These are phyloP conservation scores for Colletotrichum acutatum DNA, from an alignment of 2,329 filamentous ascomycete species.

Conservation along the genomic window DNA sequence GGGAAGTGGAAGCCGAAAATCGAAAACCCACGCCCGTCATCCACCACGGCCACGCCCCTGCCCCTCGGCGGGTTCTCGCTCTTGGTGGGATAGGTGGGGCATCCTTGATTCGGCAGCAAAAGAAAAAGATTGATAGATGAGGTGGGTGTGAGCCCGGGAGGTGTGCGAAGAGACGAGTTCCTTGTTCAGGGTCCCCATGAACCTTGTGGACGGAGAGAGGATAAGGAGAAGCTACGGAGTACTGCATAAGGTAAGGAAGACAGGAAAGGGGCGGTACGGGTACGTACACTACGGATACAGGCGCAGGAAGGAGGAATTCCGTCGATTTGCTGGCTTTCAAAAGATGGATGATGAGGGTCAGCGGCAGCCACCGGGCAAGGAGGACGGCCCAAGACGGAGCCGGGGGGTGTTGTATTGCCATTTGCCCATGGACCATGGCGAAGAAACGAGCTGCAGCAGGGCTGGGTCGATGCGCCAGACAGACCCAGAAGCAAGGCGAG, in stretches of 20 bases:
- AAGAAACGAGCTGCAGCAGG: constrained; percentile 13
- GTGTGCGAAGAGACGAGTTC: constrained; percentile 9
- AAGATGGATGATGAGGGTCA: constrained; percentile 23
- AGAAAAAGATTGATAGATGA: background rate
- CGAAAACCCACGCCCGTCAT: background rate
- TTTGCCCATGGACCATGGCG: constrained; percentile 4
- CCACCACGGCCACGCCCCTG: background rate
- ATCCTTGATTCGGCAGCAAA: constrained; percentile 14
- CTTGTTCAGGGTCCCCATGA: constrained; percentile 34
- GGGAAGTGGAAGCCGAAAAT: background rate
- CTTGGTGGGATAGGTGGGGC: constrained; percentile 20
- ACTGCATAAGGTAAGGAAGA: background rate
- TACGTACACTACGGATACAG: background rate
- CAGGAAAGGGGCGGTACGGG: constrained; percentile 6
- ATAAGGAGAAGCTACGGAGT: constrained; percentile 9
- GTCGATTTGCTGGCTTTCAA: background rate
- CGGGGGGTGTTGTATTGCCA: background rate
- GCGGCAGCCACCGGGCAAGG: constrained; percentile 27
- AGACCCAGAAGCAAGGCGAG: background rate
- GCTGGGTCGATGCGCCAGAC: constrained; percentile 15
- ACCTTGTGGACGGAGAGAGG: constrained; percentile 26
- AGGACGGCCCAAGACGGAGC: constrained; percentile 23
- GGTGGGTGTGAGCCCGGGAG: background rate
- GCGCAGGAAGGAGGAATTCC: background rate
- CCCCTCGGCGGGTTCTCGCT: constrained; percentile 14